Percentiles rank a stretch among this genome's conserved stretches.
Evolutionary conservation across 768 basidiomycete genomes (phyloP).

Genomic region (Terana coerulea): DNA sequence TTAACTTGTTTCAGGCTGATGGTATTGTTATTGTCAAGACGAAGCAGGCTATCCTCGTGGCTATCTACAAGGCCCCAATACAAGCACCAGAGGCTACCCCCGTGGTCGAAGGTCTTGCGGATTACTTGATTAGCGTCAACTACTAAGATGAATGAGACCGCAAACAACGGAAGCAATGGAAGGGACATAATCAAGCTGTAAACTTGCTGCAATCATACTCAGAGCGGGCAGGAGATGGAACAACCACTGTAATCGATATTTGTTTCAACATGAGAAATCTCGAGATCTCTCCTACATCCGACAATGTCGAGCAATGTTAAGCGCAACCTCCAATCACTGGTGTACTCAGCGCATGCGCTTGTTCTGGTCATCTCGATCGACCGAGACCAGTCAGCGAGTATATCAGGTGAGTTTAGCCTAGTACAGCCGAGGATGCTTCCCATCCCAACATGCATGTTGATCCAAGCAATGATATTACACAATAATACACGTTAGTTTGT

Average conservation of each 20-base stretch:
- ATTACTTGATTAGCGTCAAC: conserved; percentile 63
- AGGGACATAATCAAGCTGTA: conserved; percentile 1
- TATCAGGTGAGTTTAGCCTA: neutral
- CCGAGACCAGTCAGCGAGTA: neutral
- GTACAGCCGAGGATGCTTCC: no score
- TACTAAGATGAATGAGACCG: no score
- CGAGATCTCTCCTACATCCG: no score
- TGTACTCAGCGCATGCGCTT: neutral
- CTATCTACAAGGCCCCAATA: conserved; percentile 62
- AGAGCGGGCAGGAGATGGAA: no score
- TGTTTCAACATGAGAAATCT: neutral
- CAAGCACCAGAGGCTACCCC: conserved; percentile 65
- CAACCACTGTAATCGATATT: neutral
- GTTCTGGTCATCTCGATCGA: neutral
- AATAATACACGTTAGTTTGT: no score
- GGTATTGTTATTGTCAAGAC: conserved; percentile 77
- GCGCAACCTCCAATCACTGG: neutral
- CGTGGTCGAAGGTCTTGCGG: conserved; percentile 66
- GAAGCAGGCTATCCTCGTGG: conserved; percentile 79
- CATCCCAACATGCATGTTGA: no score
- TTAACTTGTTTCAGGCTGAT: conserved; percentile 67
- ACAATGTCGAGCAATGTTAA: no score
- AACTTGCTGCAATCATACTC: neutral
- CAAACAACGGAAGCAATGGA: no score
- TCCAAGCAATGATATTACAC: no score